Conservation (phyloP, 352 stramenopile species). For the Globisporangium paroecandrum region DNA sequence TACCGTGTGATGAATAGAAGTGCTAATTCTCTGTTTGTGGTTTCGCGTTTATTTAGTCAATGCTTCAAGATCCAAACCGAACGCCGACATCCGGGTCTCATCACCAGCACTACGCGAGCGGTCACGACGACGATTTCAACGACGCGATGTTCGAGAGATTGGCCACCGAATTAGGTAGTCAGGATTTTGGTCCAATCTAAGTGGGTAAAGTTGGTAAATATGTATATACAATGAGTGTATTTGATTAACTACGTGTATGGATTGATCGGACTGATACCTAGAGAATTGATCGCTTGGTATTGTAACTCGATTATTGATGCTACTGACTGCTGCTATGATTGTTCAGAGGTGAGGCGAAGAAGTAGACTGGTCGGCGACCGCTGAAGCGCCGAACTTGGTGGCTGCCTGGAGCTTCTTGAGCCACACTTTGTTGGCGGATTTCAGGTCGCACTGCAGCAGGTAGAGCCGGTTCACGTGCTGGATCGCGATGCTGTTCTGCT, state of each 20-base stretch:
- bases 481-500: slow-evolving; percentile 37
- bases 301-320: not conserved
- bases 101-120: slow-evolving; percentile 16
- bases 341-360: not conserved
- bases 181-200: slow-evolving; percentile 40
- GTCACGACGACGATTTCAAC: slow-evolving; percentile 37
- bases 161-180: slow-evolving; percentile 34
- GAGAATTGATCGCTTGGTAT: not conserved
- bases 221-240: slow-evolving; percentile 2
- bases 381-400: slow-evolving; percentile 26
- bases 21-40: not conserved
- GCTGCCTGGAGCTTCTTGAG: slow-evolving; percentile 64
- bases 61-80: slow-evolving; percentile 25
- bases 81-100: slow-evolving; percentile 6
- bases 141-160: slow-evolving; percentile 44
- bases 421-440: slow-evolving; percentile 39
- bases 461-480: slow-evolving; percentile 42
- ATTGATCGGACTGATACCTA: not conserved
- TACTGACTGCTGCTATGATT: not conserved
- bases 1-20: not conserved
- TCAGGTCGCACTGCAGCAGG: slow-evolving; percentile 57
- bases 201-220: slow-evolving; percentile 6
- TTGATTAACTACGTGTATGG: not conserved
- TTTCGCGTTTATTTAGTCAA: slow-evolving; percentile 17
- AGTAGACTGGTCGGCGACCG: not conserved